A percentile compares a stretch with the other conserved stretches of the same genome.
phyloP scores from a whole-genome alignment of 805 yeast genomes.

The Maudiozyma saulgeensis region DNA sequence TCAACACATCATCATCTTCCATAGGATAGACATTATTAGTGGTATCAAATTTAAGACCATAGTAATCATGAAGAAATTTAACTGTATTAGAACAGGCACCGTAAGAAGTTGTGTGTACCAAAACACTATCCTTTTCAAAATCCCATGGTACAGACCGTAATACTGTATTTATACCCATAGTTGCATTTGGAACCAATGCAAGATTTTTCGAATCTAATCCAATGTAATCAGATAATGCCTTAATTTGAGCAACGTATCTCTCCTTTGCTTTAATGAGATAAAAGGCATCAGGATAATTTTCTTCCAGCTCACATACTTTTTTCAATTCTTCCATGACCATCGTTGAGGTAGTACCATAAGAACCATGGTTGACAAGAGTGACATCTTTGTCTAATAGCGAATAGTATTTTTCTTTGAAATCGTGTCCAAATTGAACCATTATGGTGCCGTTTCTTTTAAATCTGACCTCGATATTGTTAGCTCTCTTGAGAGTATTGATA shows the following conservation, averaged over 20 bases:
- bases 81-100: conserved; percentile 47
- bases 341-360: conserved; percentile 49
- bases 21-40: conserved; percentile 38
- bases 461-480: too few species aligned
- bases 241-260: conserved; percentile 30
- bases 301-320: conserved; percentile 23
- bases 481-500: too few species aligned
- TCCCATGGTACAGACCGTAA: conserved; percentile 41
- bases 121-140: conserved; percentile 41
- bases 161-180: conserved; percentile 48
- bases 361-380: conserved; percentile 52
- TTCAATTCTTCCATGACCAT: conserved; percentile 35
- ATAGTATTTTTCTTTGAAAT: conserved; percentile 41
- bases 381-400: conserved; percentile 32
- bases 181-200: conserved; percentile 51
- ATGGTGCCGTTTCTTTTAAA: too few species aligned
- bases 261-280: conserved; percentile 23
- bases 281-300: conserved; percentile 41
- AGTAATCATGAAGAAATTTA: conserved; percentile 29
- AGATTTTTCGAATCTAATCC: conserved; percentile 39
- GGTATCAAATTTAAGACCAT: conserved; percentile 30
- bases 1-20: conserved; percentile 33
- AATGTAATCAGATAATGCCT: conserved; percentile 34
- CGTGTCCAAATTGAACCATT: conserved; percentile 41
- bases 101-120: conserved; percentile 42